Evolutionary conservation across 23 red algal species (phyloP).

Genomic region (Chondrus crispus): DNA sequence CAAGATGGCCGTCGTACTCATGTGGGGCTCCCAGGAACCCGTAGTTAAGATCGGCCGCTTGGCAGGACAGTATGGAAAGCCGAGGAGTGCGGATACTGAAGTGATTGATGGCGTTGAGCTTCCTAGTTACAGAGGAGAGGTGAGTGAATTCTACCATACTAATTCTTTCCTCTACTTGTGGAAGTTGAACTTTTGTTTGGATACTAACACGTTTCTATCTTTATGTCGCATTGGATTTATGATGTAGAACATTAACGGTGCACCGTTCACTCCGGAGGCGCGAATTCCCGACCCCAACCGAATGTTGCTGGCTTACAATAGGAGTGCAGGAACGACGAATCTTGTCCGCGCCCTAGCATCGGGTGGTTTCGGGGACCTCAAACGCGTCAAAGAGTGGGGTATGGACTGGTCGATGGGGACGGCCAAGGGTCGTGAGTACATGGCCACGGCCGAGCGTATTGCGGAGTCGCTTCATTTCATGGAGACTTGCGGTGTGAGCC

Average conservation of each 20-base stretch:
- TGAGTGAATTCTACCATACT: neutral
- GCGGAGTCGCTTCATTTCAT: constrained; percentile 87
- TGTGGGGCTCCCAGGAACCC: constrained; percentile 85
- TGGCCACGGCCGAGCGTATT: constrained; percentile 78
- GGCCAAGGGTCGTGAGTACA: constrained; percentile 60
- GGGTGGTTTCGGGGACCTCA: constrained; percentile 87
- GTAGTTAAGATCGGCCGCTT: constrained; percentile 98
- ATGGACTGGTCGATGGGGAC: constrained; percentile 90
- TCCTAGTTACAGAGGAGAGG: constrained; percentile 92
- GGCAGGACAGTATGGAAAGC: constrained; percentile 98
- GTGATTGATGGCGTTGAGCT: constrained; percentile 74
- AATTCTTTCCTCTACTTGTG: neutral
- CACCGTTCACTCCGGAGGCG: constrained; percentile 43
- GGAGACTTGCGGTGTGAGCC: constrained; percentile 71
- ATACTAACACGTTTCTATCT: neutral
- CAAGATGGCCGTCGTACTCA: constrained; percentile 96
- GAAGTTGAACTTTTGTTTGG: neutral
- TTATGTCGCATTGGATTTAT: neutral
- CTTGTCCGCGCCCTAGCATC: constrained; percentile 78
- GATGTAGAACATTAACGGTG: constrained; percentile 70
- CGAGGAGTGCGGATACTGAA: constrained; percentile 76
- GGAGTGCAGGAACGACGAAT: constrained; percentile 88
- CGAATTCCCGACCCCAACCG: constrained; percentile 93
- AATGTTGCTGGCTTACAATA: constrained; percentile 82
- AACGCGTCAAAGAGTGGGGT: constrained; percentile 89